Evolutionary conservation across 140 eudicot genomes (phyloP).

Genomic region (Anethum foeniculum): DNA sequence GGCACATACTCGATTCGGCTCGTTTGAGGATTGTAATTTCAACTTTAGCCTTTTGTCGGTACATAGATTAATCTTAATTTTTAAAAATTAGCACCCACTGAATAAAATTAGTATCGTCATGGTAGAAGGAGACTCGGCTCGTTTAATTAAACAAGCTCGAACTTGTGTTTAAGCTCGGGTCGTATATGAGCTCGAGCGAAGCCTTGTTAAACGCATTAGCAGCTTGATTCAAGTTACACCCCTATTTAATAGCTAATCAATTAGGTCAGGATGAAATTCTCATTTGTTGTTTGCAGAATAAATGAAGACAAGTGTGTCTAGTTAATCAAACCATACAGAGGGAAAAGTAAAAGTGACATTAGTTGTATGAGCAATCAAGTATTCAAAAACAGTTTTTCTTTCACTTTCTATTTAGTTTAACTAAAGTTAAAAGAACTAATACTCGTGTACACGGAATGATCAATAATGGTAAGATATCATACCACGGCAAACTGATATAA

Average conservation of each 20-base stretch:
- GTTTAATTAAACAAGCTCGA: too few species aligned
- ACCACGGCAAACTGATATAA: constrained; percentile 93
- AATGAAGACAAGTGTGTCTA: background rate
- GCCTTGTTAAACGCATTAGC: too few species aligned
- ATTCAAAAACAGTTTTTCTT: background rate
- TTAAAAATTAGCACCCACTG: too few species aligned
- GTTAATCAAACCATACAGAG: background rate
- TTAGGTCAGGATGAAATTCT: background rate
- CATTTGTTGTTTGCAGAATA: background rate
- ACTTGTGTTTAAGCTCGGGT: too few species aligned
- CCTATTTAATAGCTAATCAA: background rate
- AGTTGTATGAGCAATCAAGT: background rate
- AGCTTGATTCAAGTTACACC: too few species aligned
- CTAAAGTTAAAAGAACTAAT: background rate
- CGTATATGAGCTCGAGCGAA: too few species aligned
- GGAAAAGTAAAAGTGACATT: background rate
- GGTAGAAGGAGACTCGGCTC: too few species aligned
- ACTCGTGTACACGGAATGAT: background rate
- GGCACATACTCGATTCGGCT: too few species aligned
- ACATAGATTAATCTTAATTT: too few species aligned
- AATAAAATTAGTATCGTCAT: too few species aligned
- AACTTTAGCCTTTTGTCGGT: too few species aligned
- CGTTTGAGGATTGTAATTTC: too few species aligned
- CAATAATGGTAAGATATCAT: constrained; percentile 3
- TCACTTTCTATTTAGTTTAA: background rate